A percentile compares a stretch with the other conserved stretches of the same genome.
Conservation (phyloP, 306 rosid species). For the Gastrolobium bilobum region DNA sequence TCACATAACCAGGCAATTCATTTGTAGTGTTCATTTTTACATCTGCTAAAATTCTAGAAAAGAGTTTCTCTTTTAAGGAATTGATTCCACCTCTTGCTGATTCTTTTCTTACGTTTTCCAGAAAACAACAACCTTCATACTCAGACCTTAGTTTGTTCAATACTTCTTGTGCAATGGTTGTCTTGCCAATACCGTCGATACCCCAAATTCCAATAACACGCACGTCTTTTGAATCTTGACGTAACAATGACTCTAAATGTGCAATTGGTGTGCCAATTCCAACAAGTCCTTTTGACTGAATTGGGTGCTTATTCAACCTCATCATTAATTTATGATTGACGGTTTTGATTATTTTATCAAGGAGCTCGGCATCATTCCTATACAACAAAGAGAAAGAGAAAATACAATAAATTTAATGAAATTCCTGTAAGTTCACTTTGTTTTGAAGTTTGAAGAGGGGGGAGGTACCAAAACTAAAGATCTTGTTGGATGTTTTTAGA, state of each 20-base stretch:
- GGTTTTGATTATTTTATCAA: no score
- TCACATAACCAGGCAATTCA: neutral
- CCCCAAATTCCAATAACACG: conserved; percentile 32
- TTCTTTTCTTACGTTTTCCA: neutral
- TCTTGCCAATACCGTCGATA: conserved; percentile 20
- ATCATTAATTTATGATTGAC: no score
- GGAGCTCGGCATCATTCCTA: no score
- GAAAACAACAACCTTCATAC: neutral
- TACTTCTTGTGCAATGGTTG: conserved; percentile 16
- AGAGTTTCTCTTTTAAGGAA: neutral
- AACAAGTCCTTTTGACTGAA: neutral
- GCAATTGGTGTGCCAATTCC: conserved; percentile 18
- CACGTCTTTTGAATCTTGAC: neutral
- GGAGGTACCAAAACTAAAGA: no score
- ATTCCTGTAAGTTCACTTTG: no score
- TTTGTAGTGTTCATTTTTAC: neutral
- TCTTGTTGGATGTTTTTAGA: no score
- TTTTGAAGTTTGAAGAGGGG: no score
- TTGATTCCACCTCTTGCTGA: neutral
- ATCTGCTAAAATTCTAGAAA: neutral
- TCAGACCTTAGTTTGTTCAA: neutral
- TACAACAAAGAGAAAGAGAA: no score
- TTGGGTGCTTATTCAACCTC: neutral
- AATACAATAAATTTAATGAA: no score
- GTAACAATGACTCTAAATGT: neutral